Conservation (phyloP, 768 basidiomycete species). For the Leccinum ochraceum region DNA sequence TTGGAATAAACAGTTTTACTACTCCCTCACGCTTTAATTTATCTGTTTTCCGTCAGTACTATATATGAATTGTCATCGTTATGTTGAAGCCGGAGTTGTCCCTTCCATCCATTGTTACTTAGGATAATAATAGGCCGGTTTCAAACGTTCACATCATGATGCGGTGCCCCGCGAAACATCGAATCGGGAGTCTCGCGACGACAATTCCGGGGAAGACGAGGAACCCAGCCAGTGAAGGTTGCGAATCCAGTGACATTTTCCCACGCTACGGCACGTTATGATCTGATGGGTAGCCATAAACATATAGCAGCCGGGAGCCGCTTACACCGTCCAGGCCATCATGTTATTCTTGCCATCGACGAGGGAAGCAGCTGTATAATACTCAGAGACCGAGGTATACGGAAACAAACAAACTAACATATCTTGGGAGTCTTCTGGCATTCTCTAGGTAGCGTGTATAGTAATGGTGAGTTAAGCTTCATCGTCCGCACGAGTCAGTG, state of each 20-base stretch:
- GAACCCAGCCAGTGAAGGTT: conserved; percentile 76
- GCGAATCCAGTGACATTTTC: conserved; percentile 75
- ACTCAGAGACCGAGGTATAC: too few relatives aligned
- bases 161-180: conserved; percentile 44
- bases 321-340: conserved; percentile 74
- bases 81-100: too few relatives aligned
- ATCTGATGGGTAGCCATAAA: conserved; percentile 38
- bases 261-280: conserved; percentile 52
- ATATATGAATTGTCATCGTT: too few relatives aligned
- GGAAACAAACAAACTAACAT: too few relatives aligned
- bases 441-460: conserved; percentile 71
- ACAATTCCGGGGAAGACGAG: conserved; percentile 77
- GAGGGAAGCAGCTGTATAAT: conserved; percentile 70
- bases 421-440: conserved; percentile 84
- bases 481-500: conserved; percentile 25
- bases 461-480: conserved; percentile 53
- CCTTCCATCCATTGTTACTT: too few relatives aligned
- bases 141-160: too few relatives aligned
- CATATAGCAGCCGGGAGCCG: conserved; percentile 1
- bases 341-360: conserved; percentile 72
- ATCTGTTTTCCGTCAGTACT: too few relatives aligned
- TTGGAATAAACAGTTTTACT: too few relatives aligned
- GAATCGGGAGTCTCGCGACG: conserved; percentile 79
- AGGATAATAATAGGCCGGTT: too few relatives aligned
- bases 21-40: too few relatives aligned